Percentiles rank a stretch among this genome's conserved stretches.
Evolutionary conservation across 768 basidiomycete genomes (phyloP).

Genomic region (Cystobasidium ongulense): DNA sequence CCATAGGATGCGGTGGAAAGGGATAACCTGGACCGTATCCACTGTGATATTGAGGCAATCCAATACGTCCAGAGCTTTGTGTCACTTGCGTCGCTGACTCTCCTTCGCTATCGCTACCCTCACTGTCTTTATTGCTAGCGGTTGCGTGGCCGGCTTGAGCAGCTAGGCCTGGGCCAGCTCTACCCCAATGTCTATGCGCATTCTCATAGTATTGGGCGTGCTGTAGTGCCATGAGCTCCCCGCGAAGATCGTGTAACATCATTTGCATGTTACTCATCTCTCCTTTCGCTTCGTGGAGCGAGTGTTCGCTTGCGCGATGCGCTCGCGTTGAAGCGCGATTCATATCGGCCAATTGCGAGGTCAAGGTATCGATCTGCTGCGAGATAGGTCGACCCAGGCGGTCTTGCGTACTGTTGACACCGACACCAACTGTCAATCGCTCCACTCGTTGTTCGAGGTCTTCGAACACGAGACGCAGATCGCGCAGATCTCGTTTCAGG

Average conservation of each 20-base stretch:
- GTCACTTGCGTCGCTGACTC: background rate
- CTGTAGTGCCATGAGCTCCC: conserved; percentile 22
- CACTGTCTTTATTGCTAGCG: background rate
- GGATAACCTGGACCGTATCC: background rate
- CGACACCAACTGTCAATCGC: background rate
- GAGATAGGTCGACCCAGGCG: background rate
- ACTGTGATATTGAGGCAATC: background rate
- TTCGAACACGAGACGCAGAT: background rate
- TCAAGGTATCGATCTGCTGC: background rate
- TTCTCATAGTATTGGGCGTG: conserved; percentile 28
- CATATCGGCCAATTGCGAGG: background rate
- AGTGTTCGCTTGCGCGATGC: background rate
- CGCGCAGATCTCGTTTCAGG: background rate
- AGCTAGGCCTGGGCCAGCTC: background rate
- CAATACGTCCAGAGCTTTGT: background rate
- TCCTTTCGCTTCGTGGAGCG: background rate
- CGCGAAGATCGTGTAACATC: conserved; percentile 19
- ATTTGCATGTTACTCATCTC: conserved; percentile 16
- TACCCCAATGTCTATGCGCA: background rate
- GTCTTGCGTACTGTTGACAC: background rate
- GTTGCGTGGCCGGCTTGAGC: background rate
- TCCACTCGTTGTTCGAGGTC: conserved; percentile 7
- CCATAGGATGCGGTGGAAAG: background rate
- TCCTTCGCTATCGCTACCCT: background rate
- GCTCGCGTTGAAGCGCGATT: background rate